These are phyloP conservation scores for Trichoderma endophyticum DNA, from an alignment of 2,329 filamentous ascomycete species.

Conservation along the genomic window DNA sequence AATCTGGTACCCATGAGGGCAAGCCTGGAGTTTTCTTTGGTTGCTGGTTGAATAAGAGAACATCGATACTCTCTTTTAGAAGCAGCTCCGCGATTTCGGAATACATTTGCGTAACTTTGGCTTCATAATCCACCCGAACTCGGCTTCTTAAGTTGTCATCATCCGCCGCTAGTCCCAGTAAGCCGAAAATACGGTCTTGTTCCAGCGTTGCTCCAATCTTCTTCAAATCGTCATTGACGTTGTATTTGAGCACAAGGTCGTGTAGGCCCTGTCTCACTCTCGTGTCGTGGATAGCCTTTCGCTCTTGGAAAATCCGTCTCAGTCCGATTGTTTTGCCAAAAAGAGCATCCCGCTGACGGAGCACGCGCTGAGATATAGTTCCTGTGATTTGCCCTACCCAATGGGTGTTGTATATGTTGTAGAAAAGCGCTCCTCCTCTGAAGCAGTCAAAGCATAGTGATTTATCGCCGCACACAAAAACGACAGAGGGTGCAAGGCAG, in stretches of 20 bases:
- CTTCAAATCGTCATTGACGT: conserved; percentile 24
- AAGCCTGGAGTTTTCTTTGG: conserved; percentile 24
- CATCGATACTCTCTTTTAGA: conserved; percentile 26
- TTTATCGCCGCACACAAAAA: conserved; percentile 29
- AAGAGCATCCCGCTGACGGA: conserved; percentile 23
- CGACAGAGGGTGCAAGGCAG: conserved; percentile 25
- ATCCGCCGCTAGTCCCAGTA: conserved; percentile 29
- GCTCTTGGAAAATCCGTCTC: conserved; percentile 30
- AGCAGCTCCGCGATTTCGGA: conserved; percentile 25
- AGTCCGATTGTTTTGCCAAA: conserved; percentile 24
- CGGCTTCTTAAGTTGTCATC: conserved; percentile 22
- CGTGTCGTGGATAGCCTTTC: conserved; percentile 29
- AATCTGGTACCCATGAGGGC: conserved; percentile 37
- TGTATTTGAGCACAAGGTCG: conserved; percentile 31
- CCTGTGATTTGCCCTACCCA: conserved; percentile 23
- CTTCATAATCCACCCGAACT: conserved; percentile 22
- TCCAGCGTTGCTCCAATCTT: conserved; percentile 29
- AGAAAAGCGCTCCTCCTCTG: conserved; percentile 28
- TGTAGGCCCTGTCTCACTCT: conserved; percentile 23
- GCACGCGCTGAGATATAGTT: conserved; percentile 19
- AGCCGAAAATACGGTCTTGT: conserved; percentile 33
- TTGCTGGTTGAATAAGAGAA: conserved; percentile 31
- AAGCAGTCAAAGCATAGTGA: conserved; percentile 29
- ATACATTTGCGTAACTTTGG: conserved; percentile 19
- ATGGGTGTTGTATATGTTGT: conserved; percentile 30